Conservation (phyloP, 169 alveolate genomes). For the Plasmodium vivax region DNA sequence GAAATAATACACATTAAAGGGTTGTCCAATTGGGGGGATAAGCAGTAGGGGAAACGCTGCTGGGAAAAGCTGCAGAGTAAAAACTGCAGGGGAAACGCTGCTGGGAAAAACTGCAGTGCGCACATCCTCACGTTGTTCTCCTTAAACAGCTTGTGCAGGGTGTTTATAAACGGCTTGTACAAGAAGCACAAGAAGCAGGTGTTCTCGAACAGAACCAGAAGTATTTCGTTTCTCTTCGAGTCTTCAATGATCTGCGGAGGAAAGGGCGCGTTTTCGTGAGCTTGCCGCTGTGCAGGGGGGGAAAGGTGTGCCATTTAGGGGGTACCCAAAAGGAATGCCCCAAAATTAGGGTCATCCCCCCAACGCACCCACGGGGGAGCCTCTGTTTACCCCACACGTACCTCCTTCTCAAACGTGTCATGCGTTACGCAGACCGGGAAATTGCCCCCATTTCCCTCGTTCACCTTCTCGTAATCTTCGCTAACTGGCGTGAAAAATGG, state of each 20-base stretch:
- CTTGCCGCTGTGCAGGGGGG: background rate
- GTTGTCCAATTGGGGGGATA: background rate
- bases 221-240: constrained; percentile 55
- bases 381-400: background rate
- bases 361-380: background rate
- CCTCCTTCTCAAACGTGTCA: constrained; percentile 74
- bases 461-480: constrained; percentile 49
- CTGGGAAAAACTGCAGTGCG: background rate
- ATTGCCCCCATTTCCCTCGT: constrained; percentile 40
- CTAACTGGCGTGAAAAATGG: constrained; percentile 59
- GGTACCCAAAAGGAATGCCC: background rate
- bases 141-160: constrained; percentile 57
- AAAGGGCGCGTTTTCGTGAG: background rate
- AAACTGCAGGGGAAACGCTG: background rate
- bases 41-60: background rate
- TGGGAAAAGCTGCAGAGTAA: background rate
- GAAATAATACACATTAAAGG: background rate
- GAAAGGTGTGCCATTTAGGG: background rate
- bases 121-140: constrained; percentile 26
- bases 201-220: constrained; percentile 50
- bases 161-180: constrained; percentile 71
- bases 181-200: constrained; percentile 65
- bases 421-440: constrained; percentile 57
- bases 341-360: background rate
- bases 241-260: constrained; percentile 55